These are phyloP conservation scores for Escallonia rubra DNA, from an alignment of 129 eudicot genomes.

Conservation along the genomic window DNA sequence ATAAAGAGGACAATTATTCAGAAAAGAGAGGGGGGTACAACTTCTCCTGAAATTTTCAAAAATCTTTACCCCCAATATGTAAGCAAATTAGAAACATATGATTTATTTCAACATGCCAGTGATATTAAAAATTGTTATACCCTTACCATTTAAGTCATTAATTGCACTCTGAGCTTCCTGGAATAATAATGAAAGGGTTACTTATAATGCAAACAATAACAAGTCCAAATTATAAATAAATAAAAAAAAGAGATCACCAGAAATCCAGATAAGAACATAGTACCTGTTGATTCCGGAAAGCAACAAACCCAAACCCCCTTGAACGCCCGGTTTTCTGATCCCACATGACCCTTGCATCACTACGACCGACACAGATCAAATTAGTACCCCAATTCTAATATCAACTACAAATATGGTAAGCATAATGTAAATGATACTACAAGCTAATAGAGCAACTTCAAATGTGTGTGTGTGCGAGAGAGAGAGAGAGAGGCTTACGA, in stretches of 20 bases:
- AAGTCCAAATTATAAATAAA: not conserved
- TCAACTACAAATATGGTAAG: not conserved
- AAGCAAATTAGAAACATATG: too few relatives aligned
- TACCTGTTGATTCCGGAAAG: constrained; percentile 90
- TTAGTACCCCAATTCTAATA: not conserved
- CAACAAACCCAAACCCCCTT: constrained; percentile 94
- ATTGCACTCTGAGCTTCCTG: constrained; percentile 99
- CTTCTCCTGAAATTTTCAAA: too few relatives aligned
- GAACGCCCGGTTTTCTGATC: constrained; percentile 96
- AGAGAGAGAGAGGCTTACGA: constrained; percentile 61
- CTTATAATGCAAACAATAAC: not conserved
- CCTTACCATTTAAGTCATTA: constrained; percentile 82
- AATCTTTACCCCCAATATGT: too few relatives aligned
- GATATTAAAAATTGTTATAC: too few relatives aligned
- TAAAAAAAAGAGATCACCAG: not conserved
- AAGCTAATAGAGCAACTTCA: too few relatives aligned
- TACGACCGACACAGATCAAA: constrained; percentile 19
- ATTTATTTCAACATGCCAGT: too few relatives aligned
- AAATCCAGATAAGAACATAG: constrained; percentile 3
- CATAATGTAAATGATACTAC: too few relatives aligned
- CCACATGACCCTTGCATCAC: constrained; percentile 99
- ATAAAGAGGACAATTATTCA: too few relatives aligned
- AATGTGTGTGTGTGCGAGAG: not conserved
- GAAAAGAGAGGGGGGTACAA: too few relatives aligned
- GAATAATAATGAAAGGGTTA: constrained; percentile 10